Percentiles rank a stretch among this genome's conserved stretches.
Evolutionary conservation across 192 early-diverging fungal genomes (phyloP).

Genomic region (Coemansia sp.): DNA sequence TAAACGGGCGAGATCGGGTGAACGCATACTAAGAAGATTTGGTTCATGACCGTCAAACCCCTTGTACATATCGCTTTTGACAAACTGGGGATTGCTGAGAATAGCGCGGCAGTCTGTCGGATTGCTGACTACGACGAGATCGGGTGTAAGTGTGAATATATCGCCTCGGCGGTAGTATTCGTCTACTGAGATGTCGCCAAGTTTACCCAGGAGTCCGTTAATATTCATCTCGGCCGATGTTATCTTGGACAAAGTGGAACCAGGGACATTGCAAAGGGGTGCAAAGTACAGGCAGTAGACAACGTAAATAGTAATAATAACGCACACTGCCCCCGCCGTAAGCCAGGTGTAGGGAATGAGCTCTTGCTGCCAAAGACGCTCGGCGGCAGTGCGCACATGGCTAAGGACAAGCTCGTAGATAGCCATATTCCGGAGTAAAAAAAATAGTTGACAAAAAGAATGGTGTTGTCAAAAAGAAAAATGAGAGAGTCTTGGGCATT

Average conservation of each 20-base stretch:
- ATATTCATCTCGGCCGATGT: slow-evolving; percentile 2
- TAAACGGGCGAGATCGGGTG: slow-evolving; percentile 17
- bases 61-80: slow-evolving; percentile 31
- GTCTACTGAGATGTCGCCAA: slow-evolving; percentile 13
- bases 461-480: background rate
- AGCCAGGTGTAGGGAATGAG: background rate
- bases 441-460: background rate
- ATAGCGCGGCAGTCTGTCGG: slow-evolving; percentile 23
- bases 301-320: background rate
- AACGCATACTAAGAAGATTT: slow-evolving; percentile 31
- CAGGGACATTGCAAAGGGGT: slow-evolving; percentile 24
- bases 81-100: slow-evolving; percentile 20
- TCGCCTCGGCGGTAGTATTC: slow-evolving; percentile 39
- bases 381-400: background rate
- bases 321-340: background rate
- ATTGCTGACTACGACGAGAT: slow-evolving; percentile 27
- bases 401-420: background rate
- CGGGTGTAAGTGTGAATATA: slow-evolving; percentile 29
- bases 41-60: slow-evolving; percentile 5
- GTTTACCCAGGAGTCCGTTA: background rate
- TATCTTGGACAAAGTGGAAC: slow-evolving; percentile 5
- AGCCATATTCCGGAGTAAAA: background rate
- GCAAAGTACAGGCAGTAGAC: slow-evolving; percentile 25
- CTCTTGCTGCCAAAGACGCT: background rate
- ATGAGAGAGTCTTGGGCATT: background rate